These are phyloP conservation scores for Vigna radiata DNA, from an alignment of 306 rosid genomes.

Conservation along the genomic window DNA sequence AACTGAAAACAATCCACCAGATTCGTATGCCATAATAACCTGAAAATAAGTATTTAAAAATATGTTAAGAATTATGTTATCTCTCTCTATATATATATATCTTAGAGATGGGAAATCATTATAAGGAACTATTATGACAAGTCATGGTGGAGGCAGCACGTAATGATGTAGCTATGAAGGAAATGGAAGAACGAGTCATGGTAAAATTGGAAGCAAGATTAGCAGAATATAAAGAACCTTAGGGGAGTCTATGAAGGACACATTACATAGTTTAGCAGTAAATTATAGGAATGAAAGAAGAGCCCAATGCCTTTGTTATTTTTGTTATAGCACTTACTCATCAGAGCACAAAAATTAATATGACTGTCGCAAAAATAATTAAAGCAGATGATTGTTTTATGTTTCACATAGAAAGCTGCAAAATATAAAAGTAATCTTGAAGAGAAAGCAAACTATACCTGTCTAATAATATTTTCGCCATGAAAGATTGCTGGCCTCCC, in stretches of 20 bases:
- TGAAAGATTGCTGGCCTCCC: slow-evolving; percentile 85
- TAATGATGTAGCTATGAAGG: too few relatives aligned
- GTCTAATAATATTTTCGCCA: slow-evolving; percentile 89
- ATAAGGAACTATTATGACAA: too few relatives aligned
- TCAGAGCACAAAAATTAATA: background rate
- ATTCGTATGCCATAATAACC: background rate
- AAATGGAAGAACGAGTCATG: too few relatives aligned
- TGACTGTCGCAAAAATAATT: background rate
- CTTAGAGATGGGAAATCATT: too few relatives aligned
- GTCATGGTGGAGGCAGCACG: too few relatives aligned
- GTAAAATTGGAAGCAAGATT: too few relatives aligned
- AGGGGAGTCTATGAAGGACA: too few relatives aligned
- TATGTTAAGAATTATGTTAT: background rate
- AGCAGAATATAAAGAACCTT: too few relatives aligned
- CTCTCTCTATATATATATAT: background rate
- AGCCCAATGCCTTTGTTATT: too few relatives aligned
- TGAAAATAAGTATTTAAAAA: background rate
- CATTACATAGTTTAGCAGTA: too few relatives aligned
- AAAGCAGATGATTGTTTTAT: background rate
- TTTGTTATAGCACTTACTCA: too few relatives aligned
- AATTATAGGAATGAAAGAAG: too few relatives aligned
- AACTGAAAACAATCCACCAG: background rate
- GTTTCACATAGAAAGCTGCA: background rate
- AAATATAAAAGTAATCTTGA: background rate
- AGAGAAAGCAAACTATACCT: slow-evolving; percentile 58